Base-by-base conservation (phyloP, 1,284 basidiomycete species). In the Melanopsichium pennsylvanicum region DNA sequence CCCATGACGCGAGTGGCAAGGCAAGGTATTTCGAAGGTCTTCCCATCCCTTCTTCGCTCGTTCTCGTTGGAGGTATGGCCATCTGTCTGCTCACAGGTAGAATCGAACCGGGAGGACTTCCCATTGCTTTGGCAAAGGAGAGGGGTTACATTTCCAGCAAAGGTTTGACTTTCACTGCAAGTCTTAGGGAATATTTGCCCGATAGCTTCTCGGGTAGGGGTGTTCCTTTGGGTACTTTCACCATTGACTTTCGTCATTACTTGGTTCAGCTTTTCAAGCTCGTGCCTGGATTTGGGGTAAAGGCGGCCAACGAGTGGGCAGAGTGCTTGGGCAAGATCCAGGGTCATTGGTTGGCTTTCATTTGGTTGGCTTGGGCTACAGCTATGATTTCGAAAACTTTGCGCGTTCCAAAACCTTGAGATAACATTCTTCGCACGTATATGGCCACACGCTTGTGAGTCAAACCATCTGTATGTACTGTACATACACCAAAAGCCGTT, bases 11-110 rank as follows among this genome's bases (percentile, higher is more conserved):
- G 5, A 85, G 85, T 23, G 95, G 96, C 47, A 98, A 97, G 81
- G 86, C 90, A 15, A 89, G 89, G 78, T 97, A 95, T 84, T 99
- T 98, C 82, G 95, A 98, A 83, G 96, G 95, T 6, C 85, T 99
- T 19, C 96, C 96, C 15, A 98, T 99, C 63, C 96, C 96, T 1
- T 92, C 91, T 0, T 91, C 90, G 15, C 86, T 99, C 38, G 86
- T 82, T 11, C 85, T 99, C 44, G 93, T 97, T 52, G 87, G 84
- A 12, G 79, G 90, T 26, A 85, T 98, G 83, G 88, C 89, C 15
- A 89, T 88, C 73, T 97, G 91, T 87, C 87, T 90, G 34, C 87
- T 87, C 71, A 85, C 88, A 57, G 95, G 92, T 10, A 50, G 75
- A 12, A 71, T 78, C 31, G 73, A 72, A 21, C 52, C 72, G 1